Base-by-base conservation (phyloP, 164 flowering plant genomes). In the Vitis rupestris region DNA sequence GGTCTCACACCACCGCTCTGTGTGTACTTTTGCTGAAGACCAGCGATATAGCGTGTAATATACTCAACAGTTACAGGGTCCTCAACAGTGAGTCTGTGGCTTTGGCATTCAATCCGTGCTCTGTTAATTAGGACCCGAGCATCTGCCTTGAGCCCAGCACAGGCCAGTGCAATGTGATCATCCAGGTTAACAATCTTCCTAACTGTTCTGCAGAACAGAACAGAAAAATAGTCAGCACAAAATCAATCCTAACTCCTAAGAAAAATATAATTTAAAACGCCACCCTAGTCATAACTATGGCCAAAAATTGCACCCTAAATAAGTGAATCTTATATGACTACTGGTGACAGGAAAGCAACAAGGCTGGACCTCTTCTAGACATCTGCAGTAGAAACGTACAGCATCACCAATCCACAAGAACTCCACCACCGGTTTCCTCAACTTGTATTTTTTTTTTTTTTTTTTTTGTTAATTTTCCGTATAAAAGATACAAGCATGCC, bases 1-100 rank as follows among this genome's bases (percentile, higher is more conserved):
- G 98, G 98, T 64, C 98, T 84, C 60, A 92, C 98, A 78, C 98
- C 98, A 78, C 98, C 97, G 84, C 98, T 94, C 69, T 94, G 98
- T 4, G 98, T 94, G 69, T 94, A 94, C 84, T 94, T 94, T 74
- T 92, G 98, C 75, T 94, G 97, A 76, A 94, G 93, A 30, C 98
- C 97, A 64, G 98, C 98, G 71, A 94, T 92, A 76, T 90, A 94
- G 54, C 97, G 97, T 15, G 98, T 90, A 6, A 94, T 94, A 74
- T 94, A 92, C 76, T 95, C 99, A 65, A 95, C 99, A 65, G 99
- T 93, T 0, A 87, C 97, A 30, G 97, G 97, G 76, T 95, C 99
- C 88, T 95, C 99, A 70, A 91, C 90, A 0, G 98, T 93, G 57
- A 95, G 97, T 79, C 85, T 89, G 74, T 95, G 97, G 73, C 99